These are phyloP conservation scores for Avena insularis DNA, from an alignment of 176 grass and related monocot genomes.

Conservation along the genomic window DNA sequence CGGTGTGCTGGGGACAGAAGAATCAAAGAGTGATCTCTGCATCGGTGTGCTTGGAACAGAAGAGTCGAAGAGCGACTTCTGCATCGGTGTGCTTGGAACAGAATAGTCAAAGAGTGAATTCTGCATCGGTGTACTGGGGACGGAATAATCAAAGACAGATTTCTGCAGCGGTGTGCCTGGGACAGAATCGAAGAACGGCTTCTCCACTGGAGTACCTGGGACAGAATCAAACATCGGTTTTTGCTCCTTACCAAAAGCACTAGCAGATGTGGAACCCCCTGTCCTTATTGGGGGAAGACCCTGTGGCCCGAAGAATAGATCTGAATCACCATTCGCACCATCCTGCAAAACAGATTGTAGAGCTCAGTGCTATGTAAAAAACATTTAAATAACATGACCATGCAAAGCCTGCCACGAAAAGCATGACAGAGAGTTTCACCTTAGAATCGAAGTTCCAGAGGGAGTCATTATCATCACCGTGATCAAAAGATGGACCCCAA, in stretches of 20 bases:
- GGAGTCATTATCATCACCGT: conserved; percentile 78
- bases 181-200: conserved; percentile 76
- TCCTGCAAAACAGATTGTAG: conserved; percentile 59
- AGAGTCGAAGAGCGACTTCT: conserved; percentile 53
- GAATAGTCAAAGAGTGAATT: conserved; percentile 76
- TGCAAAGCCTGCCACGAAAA: conserved; percentile 23
- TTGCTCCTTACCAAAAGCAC: conserved; percentile 57
- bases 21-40: conserved; percentile 65
- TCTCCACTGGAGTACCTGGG: conserved; percentile 60
- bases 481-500: conserved; percentile 87
- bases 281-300: conserved; percentile 89
- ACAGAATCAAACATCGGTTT: conserved; percentile 70
- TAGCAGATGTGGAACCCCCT: conserved; percentile 62
- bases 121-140: conserved; percentile 54
- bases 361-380: conserved; percentile 28
- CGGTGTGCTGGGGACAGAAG: conserved; percentile 68
- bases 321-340: conserved; percentile 71
- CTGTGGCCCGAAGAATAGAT: conserved; percentile 83
- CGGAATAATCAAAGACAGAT: conserved; percentile 59
- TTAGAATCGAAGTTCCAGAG: conserved; percentile 85
- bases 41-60: conserved; percentile 48
- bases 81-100: conserved; percentile 60
- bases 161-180: conserved; percentile 66
- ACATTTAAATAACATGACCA: conserved; percentile 1
- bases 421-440: conserved; percentile 35